phyloP scores from a whole-genome alignment of 2,329 filamentous ascomycete species.

The Neopestalotiopsis sp. region DNA sequence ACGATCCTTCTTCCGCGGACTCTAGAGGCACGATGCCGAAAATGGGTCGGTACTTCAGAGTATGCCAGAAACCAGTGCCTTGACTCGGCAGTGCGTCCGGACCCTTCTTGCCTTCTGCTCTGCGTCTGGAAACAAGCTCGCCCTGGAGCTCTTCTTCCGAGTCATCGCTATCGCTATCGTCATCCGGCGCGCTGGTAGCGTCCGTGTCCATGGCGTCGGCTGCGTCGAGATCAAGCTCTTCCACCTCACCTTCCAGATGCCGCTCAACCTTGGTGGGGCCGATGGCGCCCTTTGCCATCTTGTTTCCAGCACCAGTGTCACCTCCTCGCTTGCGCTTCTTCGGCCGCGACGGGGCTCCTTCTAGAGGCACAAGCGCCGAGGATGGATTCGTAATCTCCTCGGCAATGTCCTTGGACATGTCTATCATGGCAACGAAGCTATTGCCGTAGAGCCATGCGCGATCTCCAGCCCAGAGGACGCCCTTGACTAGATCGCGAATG shows the following conservation, averaged over 20 bases:
- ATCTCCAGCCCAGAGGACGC: slow-evolving; percentile 79
- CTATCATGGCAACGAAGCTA: slow-evolving; percentile 91
- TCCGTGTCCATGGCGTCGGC: slow-evolving; percentile 37
- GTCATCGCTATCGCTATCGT: slow-evolving; percentile 38
- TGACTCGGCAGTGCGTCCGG: slow-evolving; percentile 25
- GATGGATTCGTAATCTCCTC: slow-evolving; percentile 36
- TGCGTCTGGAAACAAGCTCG: slow-evolving; percentile 36
- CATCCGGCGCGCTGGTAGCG: slow-evolving; percentile 30
- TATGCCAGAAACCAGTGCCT: slow-evolving; percentile 68
- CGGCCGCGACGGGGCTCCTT: slow-evolving; percentile 35
- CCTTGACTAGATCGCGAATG: slow-evolving; percentile 81
- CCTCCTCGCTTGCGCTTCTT: slow-evolving; percentile 61
- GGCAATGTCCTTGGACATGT: slow-evolving; percentile 73
- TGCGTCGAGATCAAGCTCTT: slow-evolving; percentile 33
- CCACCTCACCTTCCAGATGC: slow-evolving; percentile 24
- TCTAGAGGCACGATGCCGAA: slow-evolving; percentile 67
- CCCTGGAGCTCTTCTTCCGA: slow-evolving; percentile 38
- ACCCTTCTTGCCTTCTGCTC: slow-evolving; percentile 32
- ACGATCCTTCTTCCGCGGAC: slow-evolving; percentile 36
- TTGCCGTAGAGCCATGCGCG: slow-evolving; percentile 88
- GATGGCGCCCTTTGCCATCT: slow-evolving; percentile 49
- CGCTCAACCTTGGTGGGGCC: slow-evolving; percentile 35
- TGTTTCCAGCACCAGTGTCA: slow-evolving; percentile 57
- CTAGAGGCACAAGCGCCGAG: slow-evolving; percentile 30
- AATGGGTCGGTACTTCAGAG: slow-evolving; percentile 93